Percentiles rank a stretch among this genome's conserved stretches.
These are phyloP conservation scores for Lepidopterella palustris DNA, from an alignment of 495 filamentous ascomycete species.

Conservation along the genomic window DNA sequence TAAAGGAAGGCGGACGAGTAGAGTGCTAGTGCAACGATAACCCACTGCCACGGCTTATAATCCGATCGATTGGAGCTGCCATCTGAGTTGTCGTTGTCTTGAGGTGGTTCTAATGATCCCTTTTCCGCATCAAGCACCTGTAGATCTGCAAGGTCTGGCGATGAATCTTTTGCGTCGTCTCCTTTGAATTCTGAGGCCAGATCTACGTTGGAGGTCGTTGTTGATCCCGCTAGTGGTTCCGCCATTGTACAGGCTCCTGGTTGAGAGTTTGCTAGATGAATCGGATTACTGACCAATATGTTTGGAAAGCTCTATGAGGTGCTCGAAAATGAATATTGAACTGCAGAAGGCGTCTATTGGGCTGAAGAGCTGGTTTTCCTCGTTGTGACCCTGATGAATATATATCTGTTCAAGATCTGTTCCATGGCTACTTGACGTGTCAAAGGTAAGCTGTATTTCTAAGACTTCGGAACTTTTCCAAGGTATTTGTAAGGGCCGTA, in stretches of 20 bases:
- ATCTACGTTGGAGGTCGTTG: neutral
- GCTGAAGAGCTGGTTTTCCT: too few relatives aligned
- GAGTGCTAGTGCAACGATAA: constrained; percentile 25
- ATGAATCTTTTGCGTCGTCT: neutral
- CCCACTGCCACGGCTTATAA: constrained; percentile 14
- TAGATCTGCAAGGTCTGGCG: neutral
- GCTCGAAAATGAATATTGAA: too few relatives aligned
- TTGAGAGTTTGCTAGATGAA: neutral
- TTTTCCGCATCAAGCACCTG: neutral
- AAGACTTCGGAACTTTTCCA: neutral
- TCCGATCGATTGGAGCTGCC: neutral
- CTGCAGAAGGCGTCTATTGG: too few relatives aligned
- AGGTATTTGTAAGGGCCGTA: neutral
- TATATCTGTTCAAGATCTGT: too few relatives aligned
- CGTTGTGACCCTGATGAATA: too few relatives aligned
- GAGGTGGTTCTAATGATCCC: neutral
- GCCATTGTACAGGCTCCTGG: neutral
- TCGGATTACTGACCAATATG: too few relatives aligned
- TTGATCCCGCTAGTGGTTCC: neutral
- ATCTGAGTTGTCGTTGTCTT: neutral
- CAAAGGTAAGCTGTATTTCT: neutral
- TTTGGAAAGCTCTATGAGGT: too few relatives aligned
- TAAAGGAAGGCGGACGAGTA: constrained; percentile 33
- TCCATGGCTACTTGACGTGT: neutral
- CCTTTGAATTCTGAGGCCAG: neutral